Evolutionary conservation across 805 yeast species (phyloP), one percentile per base, ranked within the genome.

Genomic region (Metschnikowia amazonensis): DNA sequence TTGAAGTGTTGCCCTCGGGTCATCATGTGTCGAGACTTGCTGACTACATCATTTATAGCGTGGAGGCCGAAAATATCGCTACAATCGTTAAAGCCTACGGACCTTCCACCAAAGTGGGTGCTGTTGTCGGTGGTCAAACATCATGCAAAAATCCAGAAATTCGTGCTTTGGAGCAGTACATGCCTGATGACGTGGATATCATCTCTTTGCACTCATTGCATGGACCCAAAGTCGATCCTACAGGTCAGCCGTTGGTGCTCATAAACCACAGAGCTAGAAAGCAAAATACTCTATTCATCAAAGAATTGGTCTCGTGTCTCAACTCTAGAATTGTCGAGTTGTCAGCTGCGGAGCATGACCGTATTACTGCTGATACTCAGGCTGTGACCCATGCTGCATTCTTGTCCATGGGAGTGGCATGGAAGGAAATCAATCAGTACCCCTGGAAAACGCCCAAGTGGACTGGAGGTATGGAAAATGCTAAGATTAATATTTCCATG

Each of bases 321-420:
- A 71, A 85, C 25, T 88, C 97, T 10, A 85, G 84, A 51, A 72
- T 78, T 29, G 97, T 89, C 21, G 75, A 81, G 44, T 71, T 94
- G 27, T 74, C 88, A 0, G 96, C 94, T n/a, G 75, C 79, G 43
- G 90, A 90, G 60, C 99, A 94, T 63, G 99, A 94, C 63, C 80
- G 77, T 56, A 92, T 94, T 51, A 92, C 99, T 0, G 99, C 99
- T 0, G 99, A 94, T 63, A 94, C 98, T 1, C 99, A 94, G 64
- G 98, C 98, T 0, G 96, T 92, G 14, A 94, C 99, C 0, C 99
- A 94, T 62, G 97, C 97, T 10, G 98, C 97, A 0, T 94, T 94
- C 60, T 70, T 94, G 48, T 84, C 95, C 46, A 94, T 94, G 99
- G 99, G 99, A 4, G 81, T 82, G 6, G 98, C 98, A 5, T 94